Evolutionary conservation across 2,329 filamentous ascomycete genomes (phyloP).

Genomic region (Fusarium sp.): DNA sequence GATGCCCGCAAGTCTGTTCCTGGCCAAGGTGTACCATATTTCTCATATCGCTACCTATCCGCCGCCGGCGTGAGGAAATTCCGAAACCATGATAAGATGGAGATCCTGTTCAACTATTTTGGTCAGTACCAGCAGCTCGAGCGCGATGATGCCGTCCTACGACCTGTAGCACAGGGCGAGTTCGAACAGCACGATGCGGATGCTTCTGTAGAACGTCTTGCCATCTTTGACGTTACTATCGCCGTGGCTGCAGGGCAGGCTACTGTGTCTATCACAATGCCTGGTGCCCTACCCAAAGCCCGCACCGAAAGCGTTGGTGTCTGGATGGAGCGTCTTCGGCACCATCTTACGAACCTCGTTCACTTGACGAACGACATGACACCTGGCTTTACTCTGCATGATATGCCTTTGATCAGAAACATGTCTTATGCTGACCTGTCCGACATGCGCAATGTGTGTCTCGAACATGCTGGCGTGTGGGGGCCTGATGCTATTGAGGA

Average conservation of each 20-base stretch:
- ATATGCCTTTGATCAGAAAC: background rate
- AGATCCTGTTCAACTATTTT: slow-evolving; percentile 7
- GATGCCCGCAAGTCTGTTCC: background rate
- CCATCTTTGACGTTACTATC: background rate
- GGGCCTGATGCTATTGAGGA: slow-evolving; percentile 42
- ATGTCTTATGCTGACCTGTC: background rate
- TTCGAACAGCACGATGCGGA: background rate
- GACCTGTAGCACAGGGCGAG: background rate
- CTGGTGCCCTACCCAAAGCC: background rate
- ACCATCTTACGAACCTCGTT: background rate
- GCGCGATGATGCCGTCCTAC: background rate
- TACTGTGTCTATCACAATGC: background rate
- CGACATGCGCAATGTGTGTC: background rate
- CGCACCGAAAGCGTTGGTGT: background rate
- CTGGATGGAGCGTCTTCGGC: background rate
- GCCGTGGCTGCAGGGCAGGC: background rate
- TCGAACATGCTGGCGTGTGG: slow-evolving; percentile 1
- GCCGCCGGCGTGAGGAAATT: background rate
- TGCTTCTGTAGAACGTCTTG: background rate
- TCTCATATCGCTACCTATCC: background rate
- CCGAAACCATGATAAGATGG: background rate
- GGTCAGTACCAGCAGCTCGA: slow-evolving; percentile 7
- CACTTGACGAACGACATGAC: background rate
- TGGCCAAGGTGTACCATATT: background rate
- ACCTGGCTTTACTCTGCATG: background rate